phyloP scores from a whole-genome alignment of 495 filamentous ascomycete species.

The Xylaria grammica region DNA sequence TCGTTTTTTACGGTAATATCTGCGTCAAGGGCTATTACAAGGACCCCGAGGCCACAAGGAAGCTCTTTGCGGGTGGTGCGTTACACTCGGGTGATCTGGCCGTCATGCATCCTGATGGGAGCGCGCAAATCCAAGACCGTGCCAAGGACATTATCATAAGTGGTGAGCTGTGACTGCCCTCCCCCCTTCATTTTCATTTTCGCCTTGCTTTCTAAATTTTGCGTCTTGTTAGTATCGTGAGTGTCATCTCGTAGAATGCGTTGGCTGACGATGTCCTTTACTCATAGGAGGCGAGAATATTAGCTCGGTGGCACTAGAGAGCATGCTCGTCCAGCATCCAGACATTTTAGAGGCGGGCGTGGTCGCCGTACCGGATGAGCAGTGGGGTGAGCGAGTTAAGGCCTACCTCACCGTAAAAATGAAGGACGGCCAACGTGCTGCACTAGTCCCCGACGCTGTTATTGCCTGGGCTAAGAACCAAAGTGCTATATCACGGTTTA shows the following conservation, averaged over 20 bases:
- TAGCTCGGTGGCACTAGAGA: slow-evolving; percentile 88
- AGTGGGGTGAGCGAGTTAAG: slow-evolving; percentile 95
- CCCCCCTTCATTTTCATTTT: not conserved
- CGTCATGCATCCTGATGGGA: slow-evolving; percentile 88
- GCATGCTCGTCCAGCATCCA: slow-evolving; percentile 88
- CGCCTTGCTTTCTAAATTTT: not conserved
- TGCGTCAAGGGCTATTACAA: slow-evolving; percentile 92
- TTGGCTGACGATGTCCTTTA: not conserved
- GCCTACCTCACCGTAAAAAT: slow-evolving; percentile 83
- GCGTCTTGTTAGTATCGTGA: not conserved
- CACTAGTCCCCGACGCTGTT: slow-evolving; percentile 69
- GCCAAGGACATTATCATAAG: slow-evolving; percentile 99
- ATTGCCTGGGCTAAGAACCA: slow-evolving; percentile 84
- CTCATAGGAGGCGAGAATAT: slow-evolving; percentile 90
- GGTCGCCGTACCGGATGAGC: slow-evolving; percentile 84
- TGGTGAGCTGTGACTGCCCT: slow-evolving; percentile 57
- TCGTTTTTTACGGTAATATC: slow-evolving; percentile 89
- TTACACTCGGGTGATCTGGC: slow-evolving; percentile 90
- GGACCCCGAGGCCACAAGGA: slow-evolving; percentile 82
- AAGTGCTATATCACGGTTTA: slow-evolving; percentile 85
- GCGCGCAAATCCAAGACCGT: slow-evolving; percentile 89
- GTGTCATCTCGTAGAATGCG: not conserved
- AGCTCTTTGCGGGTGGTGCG: slow-evolving; percentile 86
- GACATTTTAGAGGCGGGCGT: slow-evolving; percentile 89
- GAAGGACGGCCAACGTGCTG: slow-evolving; percentile 29